Evolutionary conservation across 2,329 filamentous ascomycete genomes (phyloP), one percentile per base, ranked within the genome.

Genomic region (Pyrenophora teres): DNA sequence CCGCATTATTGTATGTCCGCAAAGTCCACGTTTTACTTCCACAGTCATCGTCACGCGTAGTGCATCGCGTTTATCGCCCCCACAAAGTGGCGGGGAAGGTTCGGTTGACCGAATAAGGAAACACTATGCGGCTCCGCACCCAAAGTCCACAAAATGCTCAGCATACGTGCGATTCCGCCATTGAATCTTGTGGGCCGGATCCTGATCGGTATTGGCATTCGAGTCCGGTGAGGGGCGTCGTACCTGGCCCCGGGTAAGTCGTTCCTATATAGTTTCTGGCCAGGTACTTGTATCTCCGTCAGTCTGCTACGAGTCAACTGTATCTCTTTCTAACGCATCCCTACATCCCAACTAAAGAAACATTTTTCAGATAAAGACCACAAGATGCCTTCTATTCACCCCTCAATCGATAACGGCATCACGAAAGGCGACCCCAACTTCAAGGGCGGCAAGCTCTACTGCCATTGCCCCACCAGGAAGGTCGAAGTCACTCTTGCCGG

Each of bases 381-480:
- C 23, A 38, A 33, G 15, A 68, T 67, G 65, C 52, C 53, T 21
- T 80, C 79, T 16, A 77, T 88, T 15, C 86, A 88, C 73, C 86
- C 86, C 37, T 68, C 80, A 43, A 75, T 88, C 74, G 83, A 87
- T 75, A 82, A 83, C 60, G 84, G 85, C 69, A 63, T 88, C 68
- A 76, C 73, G 51, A 82, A 83, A 61, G 85, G 85, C 57, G 67
- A 75, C 44, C 44, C 78, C 27, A 75, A 77, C 72, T 84, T 85
- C 71, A 39, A 77, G 0, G 86, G 86, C 51, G 86, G 86, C 51
- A 84, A 78, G 45, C 79, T 88, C 7, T 76, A 76, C 69, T 88
- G 86, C 78, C 80, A 81, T 63, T 89, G 86, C 77, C 48, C 72
- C 9, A 74, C 62, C 56, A 69, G 80, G 68, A 81, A 80, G 21